Evolutionary conservation across 129 eudicot genomes (phyloP).

Genomic region (Flaveria brownii): DNA sequence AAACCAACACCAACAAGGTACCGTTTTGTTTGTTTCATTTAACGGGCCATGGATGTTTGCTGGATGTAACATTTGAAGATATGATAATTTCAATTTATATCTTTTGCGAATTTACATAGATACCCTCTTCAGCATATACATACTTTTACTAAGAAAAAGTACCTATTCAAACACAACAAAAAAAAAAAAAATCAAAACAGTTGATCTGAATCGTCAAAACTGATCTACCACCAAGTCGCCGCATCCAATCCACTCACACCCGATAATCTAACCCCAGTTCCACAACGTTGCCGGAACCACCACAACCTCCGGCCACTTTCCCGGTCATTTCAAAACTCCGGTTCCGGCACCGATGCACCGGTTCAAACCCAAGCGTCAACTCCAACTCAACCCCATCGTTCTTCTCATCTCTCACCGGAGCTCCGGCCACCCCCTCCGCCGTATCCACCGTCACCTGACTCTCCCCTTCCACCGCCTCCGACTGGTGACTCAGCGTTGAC

Average conservation of each 20-base stretch:
- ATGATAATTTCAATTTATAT: background rate
- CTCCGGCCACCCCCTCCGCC: slow-evolving; percentile 32
- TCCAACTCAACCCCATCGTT: slow-evolving; percentile 41
- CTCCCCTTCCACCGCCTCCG: slow-evolving; percentile 46
- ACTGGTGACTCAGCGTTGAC: slow-evolving; percentile 69
- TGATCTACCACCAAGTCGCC: slow-evolving; percentile 22
- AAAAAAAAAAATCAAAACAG: background rate
- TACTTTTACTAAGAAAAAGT: background rate
- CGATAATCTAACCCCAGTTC: slow-evolving; percentile 47
- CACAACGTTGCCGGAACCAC: slow-evolving; percentile 31
- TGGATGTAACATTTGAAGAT: no score
- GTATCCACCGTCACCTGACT: slow-evolving; percentile 24
- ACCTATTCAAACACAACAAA: background rate
- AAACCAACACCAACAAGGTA: no score
- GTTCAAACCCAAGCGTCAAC: slow-evolving; percentile 57
- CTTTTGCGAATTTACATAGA: slow-evolving; percentile 8
- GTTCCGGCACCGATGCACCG: slow-evolving; percentile 11
- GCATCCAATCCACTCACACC: slow-evolving; percentile 19
- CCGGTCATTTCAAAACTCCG: slow-evolving; percentile 23
- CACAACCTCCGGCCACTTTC: background rate
- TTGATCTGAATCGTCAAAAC: slow-evolving; percentile 46
- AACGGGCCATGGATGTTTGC: no score
- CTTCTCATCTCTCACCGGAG: slow-evolving; percentile 13
- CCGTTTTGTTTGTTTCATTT: no score
- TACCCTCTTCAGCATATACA: background rate